phyloP scores from a whole-genome alignment of 306 rosid species.

The Prunus fruticosa region DNA sequence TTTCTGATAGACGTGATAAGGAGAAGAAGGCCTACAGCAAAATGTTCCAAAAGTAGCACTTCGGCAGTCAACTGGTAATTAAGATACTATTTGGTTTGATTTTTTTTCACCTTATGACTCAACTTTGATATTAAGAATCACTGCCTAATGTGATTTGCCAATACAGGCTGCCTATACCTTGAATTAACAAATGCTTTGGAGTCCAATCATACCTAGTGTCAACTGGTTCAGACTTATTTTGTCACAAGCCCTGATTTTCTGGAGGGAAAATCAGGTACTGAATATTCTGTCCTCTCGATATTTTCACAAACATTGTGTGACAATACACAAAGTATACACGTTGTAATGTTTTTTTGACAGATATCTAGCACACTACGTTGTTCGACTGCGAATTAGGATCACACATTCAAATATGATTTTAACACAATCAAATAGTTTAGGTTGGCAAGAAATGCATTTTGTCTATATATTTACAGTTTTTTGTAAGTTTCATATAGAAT shows the following conservation, averaged over 20 bases:
- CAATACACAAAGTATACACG: neutral
- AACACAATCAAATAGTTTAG: too few relatives aligned
- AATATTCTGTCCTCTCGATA: neutral
- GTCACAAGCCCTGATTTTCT: conserved; percentile 4
- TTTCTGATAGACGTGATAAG: conserved; percentile 64
- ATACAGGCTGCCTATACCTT: conserved; percentile 2
- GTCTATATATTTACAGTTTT: too few relatives aligned
- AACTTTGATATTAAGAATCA: neutral
- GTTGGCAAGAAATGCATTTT: too few relatives aligned
- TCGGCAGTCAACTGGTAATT: conserved; percentile 30
- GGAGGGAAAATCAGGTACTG: conserved; percentile 20
- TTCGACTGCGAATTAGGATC: too few relatives aligned
- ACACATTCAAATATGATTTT: too few relatives aligned
- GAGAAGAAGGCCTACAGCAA: conserved; percentile 77
- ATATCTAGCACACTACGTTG: too few relatives aligned
- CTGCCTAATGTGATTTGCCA: neutral
- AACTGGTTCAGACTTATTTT: conserved; percentile 10
- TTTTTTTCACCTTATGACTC: neutral
- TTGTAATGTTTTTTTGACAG: too few relatives aligned
- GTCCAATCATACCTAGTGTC: conserved; percentile 3
- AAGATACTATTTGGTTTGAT: neutral
- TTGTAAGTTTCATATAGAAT: too few relatives aligned
- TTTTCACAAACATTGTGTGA: neutral
- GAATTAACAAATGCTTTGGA: neutral
- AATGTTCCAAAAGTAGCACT: conserved; percentile 63